Conservation (phyloP, 2,329 filamentous ascomycete species). For the Beauveria australis region DNA sequence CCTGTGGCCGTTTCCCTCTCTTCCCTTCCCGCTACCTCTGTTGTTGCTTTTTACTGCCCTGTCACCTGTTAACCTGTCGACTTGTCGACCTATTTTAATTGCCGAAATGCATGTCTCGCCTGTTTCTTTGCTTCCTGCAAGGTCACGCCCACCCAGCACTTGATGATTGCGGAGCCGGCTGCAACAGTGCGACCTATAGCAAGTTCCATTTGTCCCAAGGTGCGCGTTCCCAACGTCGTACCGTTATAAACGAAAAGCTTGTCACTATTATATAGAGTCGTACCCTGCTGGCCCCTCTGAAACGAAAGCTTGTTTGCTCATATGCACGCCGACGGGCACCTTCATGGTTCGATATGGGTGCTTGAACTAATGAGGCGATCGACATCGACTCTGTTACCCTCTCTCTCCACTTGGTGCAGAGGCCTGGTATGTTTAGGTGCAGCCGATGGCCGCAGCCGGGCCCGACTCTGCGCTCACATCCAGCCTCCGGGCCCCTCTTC, state of each 20-base stretch:
- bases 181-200: not conserved
- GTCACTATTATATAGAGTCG: not conserved
- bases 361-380: not conserved
- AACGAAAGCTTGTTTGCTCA: constrained; percentile 2
- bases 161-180: not conserved
- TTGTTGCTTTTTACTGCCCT: not conserved
- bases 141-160: not conserved
- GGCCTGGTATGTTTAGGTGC: not conserved
- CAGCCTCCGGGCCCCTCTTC: not conserved
- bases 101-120: constrained; percentile 2
- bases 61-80: not conserved
- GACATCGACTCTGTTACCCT: not conserved
- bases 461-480: not conserved
- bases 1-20: not conserved
- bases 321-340: not conserved
- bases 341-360: not conserved
- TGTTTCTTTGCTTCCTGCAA: not conserved
- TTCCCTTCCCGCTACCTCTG: not conserved
- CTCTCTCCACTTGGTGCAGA: constrained; percentile 5
- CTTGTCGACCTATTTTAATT: not conserved
- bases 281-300: not conserved
- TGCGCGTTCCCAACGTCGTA: not conserved
- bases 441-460: constrained; percentile 8
- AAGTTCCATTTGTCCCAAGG: not conserved
- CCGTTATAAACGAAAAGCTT: not conserved